phyloP scores from a whole-genome alignment of 345 rosid genomes.

The Sisymbrium altissimum region DNA sequence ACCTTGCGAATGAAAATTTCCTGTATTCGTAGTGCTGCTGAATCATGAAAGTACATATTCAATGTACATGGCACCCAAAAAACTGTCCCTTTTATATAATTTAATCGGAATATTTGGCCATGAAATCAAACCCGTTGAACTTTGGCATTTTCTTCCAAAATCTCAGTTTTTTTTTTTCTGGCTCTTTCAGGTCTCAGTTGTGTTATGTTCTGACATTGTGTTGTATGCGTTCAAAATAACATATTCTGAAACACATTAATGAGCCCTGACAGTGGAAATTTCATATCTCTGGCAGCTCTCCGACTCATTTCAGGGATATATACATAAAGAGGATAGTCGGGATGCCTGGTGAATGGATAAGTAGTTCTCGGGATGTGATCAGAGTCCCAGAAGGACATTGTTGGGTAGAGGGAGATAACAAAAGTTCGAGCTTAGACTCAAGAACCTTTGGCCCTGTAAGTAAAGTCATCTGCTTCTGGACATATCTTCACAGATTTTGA shows the following conservation, averaged over 20 bases:
- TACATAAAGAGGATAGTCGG: slow-evolving; percentile 82
- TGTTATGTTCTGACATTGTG: background rate
- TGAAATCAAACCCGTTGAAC: background rate
- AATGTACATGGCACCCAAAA: background rate
- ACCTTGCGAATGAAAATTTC: background rate
- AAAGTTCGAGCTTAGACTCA: slow-evolving; percentile 62
- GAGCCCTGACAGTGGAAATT: slow-evolving; percentile 10
- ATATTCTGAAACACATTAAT: background rate
- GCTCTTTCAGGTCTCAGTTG: background rate
- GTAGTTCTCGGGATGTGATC: slow-evolving; percentile 52
- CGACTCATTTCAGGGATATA: slow-evolving; percentile 59
- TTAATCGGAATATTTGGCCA: background rate
- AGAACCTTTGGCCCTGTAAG: slow-evolving; percentile 87
- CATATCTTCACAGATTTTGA: background rate
- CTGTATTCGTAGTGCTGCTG: background rate
- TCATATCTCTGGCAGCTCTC: slow-evolving; percentile 59
- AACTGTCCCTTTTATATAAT: background rate
- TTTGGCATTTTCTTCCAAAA: background rate
- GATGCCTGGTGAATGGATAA: slow-evolving; percentile 87
- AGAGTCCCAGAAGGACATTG: slow-evolving; percentile 82
- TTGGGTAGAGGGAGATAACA: slow-evolving; percentile 96
- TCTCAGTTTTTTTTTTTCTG: background rate
- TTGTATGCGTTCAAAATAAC: background rate
- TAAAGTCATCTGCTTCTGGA: slow-evolving; percentile 30
- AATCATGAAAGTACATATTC: background rate